Evolutionary conservation across 2,329 filamentous ascomycete genomes (phyloP), one percentile per base, ranked within the genome.

Genomic region (Aspergillus brasiliensis): DNA sequence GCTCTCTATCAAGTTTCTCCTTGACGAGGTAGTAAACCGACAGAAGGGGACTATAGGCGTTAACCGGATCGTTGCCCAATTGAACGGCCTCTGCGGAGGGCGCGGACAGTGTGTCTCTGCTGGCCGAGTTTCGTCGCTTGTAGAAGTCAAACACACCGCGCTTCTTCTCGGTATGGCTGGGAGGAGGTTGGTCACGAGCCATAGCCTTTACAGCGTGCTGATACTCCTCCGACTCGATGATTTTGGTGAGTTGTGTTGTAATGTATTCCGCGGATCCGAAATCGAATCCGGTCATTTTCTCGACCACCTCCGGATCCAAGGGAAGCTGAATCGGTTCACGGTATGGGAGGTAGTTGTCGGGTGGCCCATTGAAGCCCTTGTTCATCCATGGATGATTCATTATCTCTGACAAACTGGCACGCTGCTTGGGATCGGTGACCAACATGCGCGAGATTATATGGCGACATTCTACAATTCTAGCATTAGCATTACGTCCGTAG

Each of bases 241-340:
- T 86, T 64, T 90, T 91, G 8, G 88, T 91, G 46, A 99, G 84
- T 72, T 97, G 91, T 2, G 86, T 81, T 58, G 86, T 88, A 71
- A 99, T 97, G 58, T 86, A 86, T 56, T 97, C 92, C 1, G 92
- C 85, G 0, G 91, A 85, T 0, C 95, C 95, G 79, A 98, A 99
- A 75, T 98, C 96, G 75, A 99, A 99, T 2, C 95, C 95, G 23
- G 92, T 96, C 95, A 99, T 99, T 67, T 91, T 93, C 51, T 91
- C 86, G 58, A 99, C 86, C 4, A 98, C 89, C 46, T 91, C 88
- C 1, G 85, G 81, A 71, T 98, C 94, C 8, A 99, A 80, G 5
- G 94, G 93, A 13, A 96, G 80, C 38, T 90, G 86, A n/a, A 98
- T 77, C 2, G 95, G 92, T 68, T 97, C 94, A 51, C 95, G 89